These are phyloP conservation scores for Boletus subparvulus DNA, from an alignment of 768 basidiomycete genomes.

Conservation along the genomic window DNA sequence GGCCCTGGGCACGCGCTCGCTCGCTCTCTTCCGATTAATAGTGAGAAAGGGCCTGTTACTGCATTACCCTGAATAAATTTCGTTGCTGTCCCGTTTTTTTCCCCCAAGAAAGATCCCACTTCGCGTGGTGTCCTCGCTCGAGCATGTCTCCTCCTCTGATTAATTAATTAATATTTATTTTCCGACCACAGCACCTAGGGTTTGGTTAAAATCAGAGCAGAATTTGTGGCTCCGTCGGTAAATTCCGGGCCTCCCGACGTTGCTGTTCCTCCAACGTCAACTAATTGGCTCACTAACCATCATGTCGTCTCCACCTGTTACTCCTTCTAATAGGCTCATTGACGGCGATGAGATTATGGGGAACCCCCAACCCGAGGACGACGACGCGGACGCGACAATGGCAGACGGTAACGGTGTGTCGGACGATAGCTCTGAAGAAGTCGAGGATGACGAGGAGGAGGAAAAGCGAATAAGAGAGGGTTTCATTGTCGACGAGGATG, in stretches of 20 bases:
- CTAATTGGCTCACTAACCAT: conserved; percentile 28
- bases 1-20: too few relatives aligned
- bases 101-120: too few relatives aligned
- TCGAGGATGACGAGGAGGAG: conserved; percentile 90
- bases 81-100: too few relatives aligned
- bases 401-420: conserved; percentile 47
- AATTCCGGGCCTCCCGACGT: conserved; percentile 13
- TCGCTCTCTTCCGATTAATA: too few relatives aligned
- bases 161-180: too few relatives aligned
- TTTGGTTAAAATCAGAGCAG: not conserved
- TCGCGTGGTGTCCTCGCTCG: too few relatives aligned
- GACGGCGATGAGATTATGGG: conserved; percentile 65
- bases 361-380: conserved; percentile 47
- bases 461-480: conserved; percentile 76
- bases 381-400: conserved; percentile 53
- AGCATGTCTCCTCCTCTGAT: too few relatives aligned
- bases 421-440: conserved; percentile 88
- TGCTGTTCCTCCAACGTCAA: conserved; percentile 2
- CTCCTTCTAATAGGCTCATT: conserved; percentile 32
- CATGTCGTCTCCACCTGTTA: conserved; percentile 57
- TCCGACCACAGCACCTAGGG: too few relatives aligned
- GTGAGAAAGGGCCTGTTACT: too few relatives aligned
- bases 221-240: conserved; percentile 31
- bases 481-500: conserved; percentile 91
- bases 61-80: too few relatives aligned